Evolutionary conservation across 1,139 yeast species (phyloP).

Genomic region (Tardiomyces depauwii): DNA sequence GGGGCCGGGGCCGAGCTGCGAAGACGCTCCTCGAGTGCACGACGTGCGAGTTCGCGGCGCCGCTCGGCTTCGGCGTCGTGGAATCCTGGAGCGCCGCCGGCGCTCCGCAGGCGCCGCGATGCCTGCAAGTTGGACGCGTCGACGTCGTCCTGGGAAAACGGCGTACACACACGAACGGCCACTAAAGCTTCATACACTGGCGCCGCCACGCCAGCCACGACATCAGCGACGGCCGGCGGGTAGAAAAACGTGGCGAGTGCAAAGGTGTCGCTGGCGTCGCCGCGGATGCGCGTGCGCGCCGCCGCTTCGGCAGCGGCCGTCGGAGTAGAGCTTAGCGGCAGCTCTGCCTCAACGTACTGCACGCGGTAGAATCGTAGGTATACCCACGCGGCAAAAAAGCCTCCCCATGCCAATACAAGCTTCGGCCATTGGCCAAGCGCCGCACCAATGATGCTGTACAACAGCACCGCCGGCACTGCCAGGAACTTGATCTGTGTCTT

Average conservation of each 20-base stretch:
- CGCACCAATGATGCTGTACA: slow-evolving; percentile 28
- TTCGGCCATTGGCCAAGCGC: slow-evolving; percentile 8
- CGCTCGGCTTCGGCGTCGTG: slow-evolving; percentile 56
- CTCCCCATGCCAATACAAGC: slow-evolving; percentile 48
- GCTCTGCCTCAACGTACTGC: slow-evolving; percentile 23
- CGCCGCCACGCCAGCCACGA: slow-evolving; percentile 44
- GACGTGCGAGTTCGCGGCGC: slow-evolving; percentile 74
- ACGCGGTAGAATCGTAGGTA: slow-evolving; percentile 70
- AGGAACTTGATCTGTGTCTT: slow-evolving; percentile 58
- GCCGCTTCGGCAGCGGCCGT: slow-evolving; percentile 12
- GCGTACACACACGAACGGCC: slow-evolving; percentile 44
- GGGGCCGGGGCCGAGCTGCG: not conserved
- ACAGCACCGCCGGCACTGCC: slow-evolving; percentile 47
- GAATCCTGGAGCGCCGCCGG: slow-evolving; percentile 14
- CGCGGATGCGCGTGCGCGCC: slow-evolving; percentile 35
- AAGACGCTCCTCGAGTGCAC: slow-evolving; percentile 63
- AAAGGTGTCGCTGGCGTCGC: slow-evolving; percentile 89
- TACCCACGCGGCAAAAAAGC: slow-evolving; percentile 60
- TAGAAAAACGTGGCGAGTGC: slow-evolving; percentile 66
- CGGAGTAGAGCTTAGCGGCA: slow-evolving; percentile 17
- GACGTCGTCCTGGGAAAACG: slow-evolving; percentile 59
- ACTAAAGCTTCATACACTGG: slow-evolving; percentile 41
- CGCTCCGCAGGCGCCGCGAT: slow-evolving; percentile 4
- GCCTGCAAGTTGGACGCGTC: slow-evolving; percentile 68
- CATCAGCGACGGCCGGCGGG: slow-evolving; percentile 47